Base-by-base conservation (phyloP, 768 basidiomycete species). In the Lactarius deliciosus region DNA sequence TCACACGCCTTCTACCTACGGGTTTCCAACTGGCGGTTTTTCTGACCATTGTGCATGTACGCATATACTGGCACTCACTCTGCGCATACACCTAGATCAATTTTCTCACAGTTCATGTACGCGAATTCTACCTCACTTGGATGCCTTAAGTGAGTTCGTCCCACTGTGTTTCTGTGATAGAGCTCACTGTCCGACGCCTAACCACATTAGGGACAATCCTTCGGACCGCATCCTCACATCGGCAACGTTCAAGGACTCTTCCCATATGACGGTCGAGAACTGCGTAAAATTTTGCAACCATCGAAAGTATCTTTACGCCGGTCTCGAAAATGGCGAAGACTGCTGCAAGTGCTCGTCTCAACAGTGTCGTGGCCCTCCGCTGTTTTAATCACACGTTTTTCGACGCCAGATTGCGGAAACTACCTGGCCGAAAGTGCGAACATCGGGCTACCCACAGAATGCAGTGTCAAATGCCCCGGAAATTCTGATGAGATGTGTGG, bases 291-390 rank as follows among this genome's bases (percentile, higher is more conserved):
- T 77, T 69, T 85, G 83, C 73, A 76, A 80, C 43, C 59, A 76
- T n/a, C 75, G 79, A 63, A 70, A 75, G 9, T 90, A 79, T 73
- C 75, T 86, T 65, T 90, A 83, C 69, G 89, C 90, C 16, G 91
- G 91, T 11, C 80, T 86, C n/a, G 90, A 92, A 75, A 91, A 81
- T 68, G 82, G 80, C 28, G 78, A 82, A 66, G 83, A 88, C 74
- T 88, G 86, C 76, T 87, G 87, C 87, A 74, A 65, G 82, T 72
- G 28, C 25, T 41, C 54, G 5, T n/a, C 10, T 13, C 15, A 8
- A 16, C n/a, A 16, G 13, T 41, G 15, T 5, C 28, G 43, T 32
- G 25, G 8, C 20, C 43, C 6, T 57, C 43, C 5, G 36, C 30
- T 22, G 28, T 57, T 57, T 55, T 57, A 32, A 60, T 63, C 54